Evolutionary conservation across 106 monocot genomes (phyloP), one percentile per base, ranked within the genome.

Genomic region (Acanthochlamys bracteata): DNA sequence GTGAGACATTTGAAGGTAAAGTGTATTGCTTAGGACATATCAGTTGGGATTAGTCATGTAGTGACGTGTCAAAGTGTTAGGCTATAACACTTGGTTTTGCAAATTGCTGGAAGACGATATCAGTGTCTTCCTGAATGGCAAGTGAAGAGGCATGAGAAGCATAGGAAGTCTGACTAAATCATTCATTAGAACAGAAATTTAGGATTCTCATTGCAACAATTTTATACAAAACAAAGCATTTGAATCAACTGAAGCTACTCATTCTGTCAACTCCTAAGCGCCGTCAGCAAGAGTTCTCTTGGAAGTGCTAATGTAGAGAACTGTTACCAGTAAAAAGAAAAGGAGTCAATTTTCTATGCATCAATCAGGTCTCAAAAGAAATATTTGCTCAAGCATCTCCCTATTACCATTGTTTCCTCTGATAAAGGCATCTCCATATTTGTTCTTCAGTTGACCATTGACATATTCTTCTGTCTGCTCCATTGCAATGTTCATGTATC

Each of bases 401-500:
- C 11, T 40, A 70, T 63, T 79, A 96, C 96, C 96, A 52, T 96
- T 98, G 66, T 98, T 98, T 78, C 96, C 91, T 72, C 96, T 77
- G n/a, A 98, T 98, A 60, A 98, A 98, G 39, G 88, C 91, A 85
- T 98, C 96, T 0, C 96, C 96, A 58, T 98, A 98, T 71, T 98
- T 98, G 65, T 98, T 98, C 72, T 98, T 98, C 16, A 91, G 81
- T 69, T 92, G 96, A 40, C 96, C 91, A 61, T 98, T 98, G 25
- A 91, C 91, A 22, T 98, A 98, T 69, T 98, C 96, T 73, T 98
- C 91, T 20, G 96, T 98, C 60, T 98, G 96, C 65, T 98, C 96
- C 96, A 96, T 96, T 15, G 95, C 95, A 53, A 96, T 96, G 60
- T 96, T 96, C 95, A 96, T 96, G 53, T 96, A 96, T 14, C 95